Evolutionary conservation across 2,329 filamentous ascomycete species (phyloP).

Genomic region (Dactylella cylindrospora): DNA sequence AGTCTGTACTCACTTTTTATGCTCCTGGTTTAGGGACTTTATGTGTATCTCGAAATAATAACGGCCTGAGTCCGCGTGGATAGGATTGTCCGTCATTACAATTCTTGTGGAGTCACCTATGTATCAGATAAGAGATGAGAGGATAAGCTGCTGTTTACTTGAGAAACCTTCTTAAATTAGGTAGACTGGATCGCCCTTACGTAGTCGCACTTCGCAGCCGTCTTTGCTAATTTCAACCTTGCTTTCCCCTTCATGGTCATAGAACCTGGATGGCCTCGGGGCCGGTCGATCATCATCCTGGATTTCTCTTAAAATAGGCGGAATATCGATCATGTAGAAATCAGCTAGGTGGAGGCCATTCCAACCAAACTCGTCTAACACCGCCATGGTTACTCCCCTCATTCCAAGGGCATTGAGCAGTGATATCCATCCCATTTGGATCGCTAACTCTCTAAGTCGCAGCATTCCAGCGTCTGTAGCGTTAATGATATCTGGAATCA

Average conservation of each 20-base stretch:
- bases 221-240: neutral
- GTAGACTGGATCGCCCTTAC: neutral
- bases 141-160: too few relatives aligned
- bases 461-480: neutral
- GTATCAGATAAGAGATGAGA: too few relatives aligned
- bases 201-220: neutral
- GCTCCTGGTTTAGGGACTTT: too few relatives aligned
- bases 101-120: too few relatives aligned
- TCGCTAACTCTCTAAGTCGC: neutral
- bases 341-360: neutral
- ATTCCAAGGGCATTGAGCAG: neutral
- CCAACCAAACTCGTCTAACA: neutral
- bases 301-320: too few relatives aligned
- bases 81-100: neutral
- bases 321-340: neutral
- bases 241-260: neutral
- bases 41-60: conserved; percentile 7
- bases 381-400: neutral
- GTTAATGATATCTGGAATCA: neutral
- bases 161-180: too few relatives aligned
- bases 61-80: neutral
- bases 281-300: too few relatives aligned
- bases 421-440: neutral
- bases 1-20: too few relatives aligned
- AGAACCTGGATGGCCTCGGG: neutral